phyloP scores from a whole-genome alignment of 1,139 yeast genomes.

The Saccharomyces hybrid region DNA sequence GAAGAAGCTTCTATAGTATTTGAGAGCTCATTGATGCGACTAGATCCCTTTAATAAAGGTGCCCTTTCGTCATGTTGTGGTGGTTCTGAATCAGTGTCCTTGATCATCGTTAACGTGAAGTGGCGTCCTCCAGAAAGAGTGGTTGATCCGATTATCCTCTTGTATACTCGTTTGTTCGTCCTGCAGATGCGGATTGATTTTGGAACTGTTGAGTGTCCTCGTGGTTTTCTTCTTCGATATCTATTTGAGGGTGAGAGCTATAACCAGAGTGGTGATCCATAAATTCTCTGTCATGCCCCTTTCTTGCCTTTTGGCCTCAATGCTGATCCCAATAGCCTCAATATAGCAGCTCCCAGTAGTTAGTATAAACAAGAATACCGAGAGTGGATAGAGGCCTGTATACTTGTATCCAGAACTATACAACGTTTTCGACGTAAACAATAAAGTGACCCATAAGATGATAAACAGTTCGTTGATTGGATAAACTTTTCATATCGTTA shows the following conservation, averaged over 20 bases:
- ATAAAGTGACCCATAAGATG: slow-evolving; percentile 49
- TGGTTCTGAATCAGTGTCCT: slow-evolving; percentile 9
- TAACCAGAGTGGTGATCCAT: not conserved
- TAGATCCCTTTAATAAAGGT: slow-evolving; percentile 20
- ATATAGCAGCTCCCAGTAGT: slow-evolving; percentile 44
- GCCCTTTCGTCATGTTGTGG: slow-evolving; percentile 26
- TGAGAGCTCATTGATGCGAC: not conserved
- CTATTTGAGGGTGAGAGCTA: slow-evolving; percentile 5
- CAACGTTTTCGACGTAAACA: slow-evolving; percentile 42
- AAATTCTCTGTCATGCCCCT: not conserved
- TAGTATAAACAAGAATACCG: slow-evolving; percentile 43
- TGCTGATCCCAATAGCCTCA: not conserved
- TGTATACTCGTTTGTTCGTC: not conserved
- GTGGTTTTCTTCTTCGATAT: not conserved
- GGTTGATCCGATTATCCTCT: not conserved
- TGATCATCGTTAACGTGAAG: not conserved
- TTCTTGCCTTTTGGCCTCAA: not conserved
- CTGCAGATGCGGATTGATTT: not conserved
- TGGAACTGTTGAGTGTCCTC: not conserved
- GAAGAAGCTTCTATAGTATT: not conserved
- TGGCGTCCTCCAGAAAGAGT: not conserved
- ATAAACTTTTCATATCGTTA: slow-evolving; percentile 63
- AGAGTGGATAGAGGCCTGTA: slow-evolving; percentile 54
- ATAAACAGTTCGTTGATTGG: slow-evolving; percentile 51
- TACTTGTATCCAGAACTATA: slow-evolving; percentile 40